phyloP scores from a whole-genome alignment of 345 rosid species.

The sweet orange (Citrus sinensis) region DVS_A1.0 CM039166.1:21768001-21768500 shows the following conservation, averaged over 20 bases:
- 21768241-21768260: not conserved
- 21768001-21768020: not conserved
- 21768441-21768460: not conserved
- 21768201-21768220: conserved; percentile 93
- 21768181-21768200: conserved; percentile 96
- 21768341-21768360: conserved; percentile 97
- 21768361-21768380: conserved; percentile 69
- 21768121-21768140: not conserved
- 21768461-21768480: not conserved
- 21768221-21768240: conserved; percentile 78
- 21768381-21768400: conserved; percentile 61
- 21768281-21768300: too few relatives aligned
- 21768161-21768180: conserved; percentile 79
- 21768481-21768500: conserved; percentile 21
- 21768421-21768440: not conserved
- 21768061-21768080: conserved; percentile 90
- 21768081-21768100: not conserved
- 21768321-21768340: conserved; percentile 41
- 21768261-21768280: not conserved
- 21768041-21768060: conserved; percentile 77
- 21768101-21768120: not conserved
- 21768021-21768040: conserved; percentile 68
- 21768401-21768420: conserved; percentile 37
- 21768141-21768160: not conserved
- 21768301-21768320: not conserved